Percentiles rank a stretch among this genome's conserved stretches.
Conservation (phyloP, 2,329 filamentous ascomycete genomes). For the Alternaria dauci region DNA sequence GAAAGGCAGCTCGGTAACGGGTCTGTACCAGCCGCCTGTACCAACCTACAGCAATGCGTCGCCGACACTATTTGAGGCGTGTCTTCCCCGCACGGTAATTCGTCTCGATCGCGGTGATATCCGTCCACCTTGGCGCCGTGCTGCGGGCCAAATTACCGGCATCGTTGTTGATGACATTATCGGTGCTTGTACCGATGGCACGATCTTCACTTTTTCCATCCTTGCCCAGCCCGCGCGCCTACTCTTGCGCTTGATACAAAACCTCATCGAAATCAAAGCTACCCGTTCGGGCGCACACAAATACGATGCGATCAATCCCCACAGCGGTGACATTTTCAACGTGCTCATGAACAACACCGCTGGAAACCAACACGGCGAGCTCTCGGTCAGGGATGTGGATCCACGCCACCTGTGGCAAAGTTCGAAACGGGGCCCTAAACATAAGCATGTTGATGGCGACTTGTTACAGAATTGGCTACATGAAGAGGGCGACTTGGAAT, state of each 20-base stretch:
- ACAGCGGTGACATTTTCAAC: slow-evolving; percentile 30
- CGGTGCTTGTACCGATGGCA: slow-evolving; percentile 61
- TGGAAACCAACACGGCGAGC: slow-evolving; percentile 27
- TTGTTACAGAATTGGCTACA: slow-evolving; percentile 46
- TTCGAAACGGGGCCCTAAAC: slow-evolving; percentile 21
- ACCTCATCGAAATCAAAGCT: slow-evolving; percentile 56
- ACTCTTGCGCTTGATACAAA: slow-evolving; percentile 77
- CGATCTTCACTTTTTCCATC: slow-evolving; percentile 67
- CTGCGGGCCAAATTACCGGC: slow-evolving; percentile 35
- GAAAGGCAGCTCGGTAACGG: slow-evolving; percentile 37
- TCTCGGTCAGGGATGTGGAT: slow-evolving; percentile 36
- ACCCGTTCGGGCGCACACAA: slow-evolving; percentile 23
- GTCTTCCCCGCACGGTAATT: slow-evolving; percentile 53
- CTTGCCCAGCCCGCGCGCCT: slow-evolving; percentile 70
- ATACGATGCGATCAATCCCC: slow-evolving; percentile 21
- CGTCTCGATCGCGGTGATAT: slow-evolving; percentile 61
- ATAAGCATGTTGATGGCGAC: slow-evolving; percentile 56
- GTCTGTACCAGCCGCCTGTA: slow-evolving; percentile 37
- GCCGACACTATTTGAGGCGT: slow-evolving; percentile 53
- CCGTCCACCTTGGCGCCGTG: slow-evolving; percentile 48
- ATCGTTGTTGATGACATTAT: slow-evolving; percentile 59
- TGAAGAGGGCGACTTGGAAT: slow-evolving; percentile 28
- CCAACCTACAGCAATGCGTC: slow-evolving; percentile 35
- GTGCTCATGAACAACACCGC: slow-evolving; percentile 36
- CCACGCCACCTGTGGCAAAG: slow-evolving; percentile 32